Percentiles rank a stretch among this genome's conserved stretches.
Conservation (phyloP, 257 asterid species). For the Ehretia macrophylla region DNA sequence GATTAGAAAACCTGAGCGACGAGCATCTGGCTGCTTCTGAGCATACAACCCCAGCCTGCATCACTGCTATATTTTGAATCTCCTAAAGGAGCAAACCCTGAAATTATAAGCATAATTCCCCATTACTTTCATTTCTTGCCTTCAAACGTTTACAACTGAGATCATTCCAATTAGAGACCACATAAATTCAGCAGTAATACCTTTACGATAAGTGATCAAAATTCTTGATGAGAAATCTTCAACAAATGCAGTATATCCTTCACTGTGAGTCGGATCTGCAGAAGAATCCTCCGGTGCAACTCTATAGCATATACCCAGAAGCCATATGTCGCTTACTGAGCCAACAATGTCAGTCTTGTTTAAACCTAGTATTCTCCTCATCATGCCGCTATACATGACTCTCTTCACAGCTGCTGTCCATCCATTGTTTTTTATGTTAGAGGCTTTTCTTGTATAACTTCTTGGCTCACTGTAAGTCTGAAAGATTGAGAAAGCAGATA, state of each 20-base stretch:
- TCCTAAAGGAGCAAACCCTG: slow-evolving; percentile 77
- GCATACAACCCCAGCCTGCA: slow-evolving; percentile 97
- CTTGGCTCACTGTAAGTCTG: slow-evolving; percentile 22
- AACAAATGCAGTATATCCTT: slow-evolving; percentile 78
- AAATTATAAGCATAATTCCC: not conserved
- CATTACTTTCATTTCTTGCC: not conserved
- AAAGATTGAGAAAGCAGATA: slow-evolving; percentile 31
- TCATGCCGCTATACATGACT: slow-evolving; percentile 67
- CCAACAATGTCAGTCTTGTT: slow-evolving; percentile 36
- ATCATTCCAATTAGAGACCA: not conserved
- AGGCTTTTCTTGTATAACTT: slow-evolving; percentile 14
- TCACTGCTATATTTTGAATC: slow-evolving; percentile 83
- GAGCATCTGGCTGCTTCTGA: slow-evolving; percentile 99
- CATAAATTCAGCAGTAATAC: slow-evolving; percentile 19
- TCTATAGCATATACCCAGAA: slow-evolving; percentile 78
- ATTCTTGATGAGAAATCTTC: slow-evolving; percentile 93
- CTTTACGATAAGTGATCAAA: slow-evolving; percentile 86
- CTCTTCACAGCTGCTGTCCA: slow-evolving; percentile 81
- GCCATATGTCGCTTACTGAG: slow-evolving; percentile 82
- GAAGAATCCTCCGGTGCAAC: slow-evolving; percentile 54
- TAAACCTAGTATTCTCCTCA: slow-evolving; percentile 79
- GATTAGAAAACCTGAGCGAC: slow-evolving; percentile 67
- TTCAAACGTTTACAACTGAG: not conserved
- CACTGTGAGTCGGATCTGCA: slow-evolving; percentile 71
- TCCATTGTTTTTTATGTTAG: slow-evolving; percentile 31